Evolutionary conservation across 805 yeast genomes (phyloP), one percentile per base, ranked within the genome.

Genomic region (Candida oleophila): DNA sequence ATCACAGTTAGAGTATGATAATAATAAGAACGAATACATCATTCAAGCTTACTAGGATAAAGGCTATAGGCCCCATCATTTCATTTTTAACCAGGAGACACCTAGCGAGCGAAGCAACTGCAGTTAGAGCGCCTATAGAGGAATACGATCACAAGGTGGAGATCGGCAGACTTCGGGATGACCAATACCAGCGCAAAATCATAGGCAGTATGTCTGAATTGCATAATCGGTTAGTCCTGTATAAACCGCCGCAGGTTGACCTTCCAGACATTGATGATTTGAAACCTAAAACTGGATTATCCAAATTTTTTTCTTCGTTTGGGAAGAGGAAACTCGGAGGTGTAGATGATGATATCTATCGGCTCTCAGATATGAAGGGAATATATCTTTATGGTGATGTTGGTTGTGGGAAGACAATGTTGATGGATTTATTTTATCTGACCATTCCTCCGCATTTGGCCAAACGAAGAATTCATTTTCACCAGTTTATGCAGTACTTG

Each of bases 331-430:
- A 41, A 22, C 30, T 42, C n/a, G 49, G 38, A 28, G 30, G 14
- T 41, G 35, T 8, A 44, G 46, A 15, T 37, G 47, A 2, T 47
- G 50, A 16, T 51, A 53, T 16, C 34, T 20, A 38, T 21, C 64
- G 59, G 38, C 71, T 66, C 22, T 65, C 65, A 16, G 56, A 56
- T 2, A 73, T 83, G 12, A 96, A 78, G 53, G 99, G 99, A 3
- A 85, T 94, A 5, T 94, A 94, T 59, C 73, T 94, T 25, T 94
- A 88, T 65, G 99, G 99, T 19, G 98, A 94, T 64, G 99, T 94
- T 38, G 99, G 99, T 1, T 91, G 98, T 66, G 99, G 99, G 3
- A 92, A 94, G 62, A 94, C 99, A 5, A 92, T 94, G 97, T 73
- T 94, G 49, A 92, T 94, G 98, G 98, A 94, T 65, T 73, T 94